A percentile compares a stretch with the other conserved stretches of the same genome.
These are phyloP conservation scores for Coemansia sp. DNA, from an alignment of 192 early-diverging fungal genomes.

Conservation along the genomic window DNA sequence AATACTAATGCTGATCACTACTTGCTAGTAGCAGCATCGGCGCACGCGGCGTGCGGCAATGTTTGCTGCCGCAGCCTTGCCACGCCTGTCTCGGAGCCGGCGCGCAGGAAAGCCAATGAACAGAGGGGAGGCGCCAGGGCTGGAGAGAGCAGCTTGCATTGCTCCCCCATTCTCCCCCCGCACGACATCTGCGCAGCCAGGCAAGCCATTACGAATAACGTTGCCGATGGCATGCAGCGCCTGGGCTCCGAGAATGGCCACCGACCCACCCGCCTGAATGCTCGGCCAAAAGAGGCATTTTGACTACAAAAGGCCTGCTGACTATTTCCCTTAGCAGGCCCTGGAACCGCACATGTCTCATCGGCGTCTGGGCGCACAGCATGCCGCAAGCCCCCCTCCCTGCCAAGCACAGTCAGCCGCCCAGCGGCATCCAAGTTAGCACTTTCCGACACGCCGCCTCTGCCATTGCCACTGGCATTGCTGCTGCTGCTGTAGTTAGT, in stretches of 20 bases:
- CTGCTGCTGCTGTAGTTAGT: background rate
- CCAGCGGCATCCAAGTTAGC: background rate
- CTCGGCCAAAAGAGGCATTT: background rate
- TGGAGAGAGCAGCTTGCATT: background rate
- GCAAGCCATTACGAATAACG: constrained; percentile 9
- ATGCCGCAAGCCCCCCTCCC: constrained; percentile 6
- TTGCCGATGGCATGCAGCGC: constrained; percentile 4
- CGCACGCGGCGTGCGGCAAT: constrained; percentile 3
- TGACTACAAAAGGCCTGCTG: background rate
- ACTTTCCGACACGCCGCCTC: background rate
- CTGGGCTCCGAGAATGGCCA: background rate
- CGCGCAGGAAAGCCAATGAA: background rate
- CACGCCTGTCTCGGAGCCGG: background rate
- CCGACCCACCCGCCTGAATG: background rate
- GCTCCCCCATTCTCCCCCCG: background rate
- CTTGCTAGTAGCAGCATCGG: background rate
- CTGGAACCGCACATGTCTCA: constrained; percentile 40
- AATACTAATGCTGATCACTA: background rate
- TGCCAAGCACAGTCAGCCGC: constrained; percentile 5
- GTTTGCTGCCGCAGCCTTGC: constrained; percentile 1
- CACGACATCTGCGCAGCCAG: background rate
- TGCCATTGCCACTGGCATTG: background rate
- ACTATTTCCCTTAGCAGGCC: background rate
- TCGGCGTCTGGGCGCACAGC: constrained; percentile 11
- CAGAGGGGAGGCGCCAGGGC: background rate